Evolutionary conservation across 2,329 filamentous ascomycete species (phyloP).

Genomic region (Fusarium sp.): DNA sequence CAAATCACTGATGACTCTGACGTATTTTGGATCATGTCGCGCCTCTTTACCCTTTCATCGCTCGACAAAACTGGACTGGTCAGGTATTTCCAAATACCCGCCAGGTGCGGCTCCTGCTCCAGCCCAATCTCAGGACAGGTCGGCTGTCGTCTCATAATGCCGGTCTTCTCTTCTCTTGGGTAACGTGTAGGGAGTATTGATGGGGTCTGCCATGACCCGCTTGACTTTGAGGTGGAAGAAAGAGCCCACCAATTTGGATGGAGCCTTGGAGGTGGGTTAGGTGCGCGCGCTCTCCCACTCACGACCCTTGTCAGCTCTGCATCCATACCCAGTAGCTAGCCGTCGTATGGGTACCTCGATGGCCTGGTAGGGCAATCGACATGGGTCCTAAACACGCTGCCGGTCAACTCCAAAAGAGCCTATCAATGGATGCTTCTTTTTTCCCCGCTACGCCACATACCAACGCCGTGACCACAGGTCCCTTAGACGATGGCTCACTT

Average conservation of each 20-base stretch:
- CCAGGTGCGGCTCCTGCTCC: conserved; percentile 44
- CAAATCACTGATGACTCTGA: conserved; percentile 32
- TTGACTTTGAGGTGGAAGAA: conserved; percentile 36
- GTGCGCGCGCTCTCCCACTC: conserved; percentile 34
- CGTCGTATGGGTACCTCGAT: conserved; percentile 42
- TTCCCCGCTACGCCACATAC: conserved; percentile 49
- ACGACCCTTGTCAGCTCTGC: conserved; percentile 30
- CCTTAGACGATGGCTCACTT: conserved; percentile 41
- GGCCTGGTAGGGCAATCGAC: conserved; percentile 43
- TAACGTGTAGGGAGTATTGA: conserved; percentile 27
- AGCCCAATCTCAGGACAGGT: conserved; percentile 40
- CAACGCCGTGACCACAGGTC: conserved; percentile 44
- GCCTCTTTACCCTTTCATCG: conserved; percentile 37
- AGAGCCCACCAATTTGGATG: conserved; percentile 38
- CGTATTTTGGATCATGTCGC: conserved; percentile 37
- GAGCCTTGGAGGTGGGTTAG: conserved; percentile 34
- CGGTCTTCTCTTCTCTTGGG: conserved; percentile 39
- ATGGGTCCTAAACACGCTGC: conserved; percentile 40
- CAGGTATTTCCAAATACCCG: conserved; percentile 39
- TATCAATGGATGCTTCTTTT: conserved; percentile 47
- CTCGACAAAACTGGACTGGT: conserved; percentile 35
- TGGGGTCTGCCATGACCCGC: conserved; percentile 41
- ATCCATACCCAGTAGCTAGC: conserved; percentile 10
- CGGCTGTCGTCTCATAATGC: conserved; percentile 47
- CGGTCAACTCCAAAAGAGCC: conserved; percentile 33